These are phyloP conservation scores for Dichotomocladium elegans DNA, from an alignment of 371 early-diverging fungal genomes.

Conservation along the genomic window DNA sequence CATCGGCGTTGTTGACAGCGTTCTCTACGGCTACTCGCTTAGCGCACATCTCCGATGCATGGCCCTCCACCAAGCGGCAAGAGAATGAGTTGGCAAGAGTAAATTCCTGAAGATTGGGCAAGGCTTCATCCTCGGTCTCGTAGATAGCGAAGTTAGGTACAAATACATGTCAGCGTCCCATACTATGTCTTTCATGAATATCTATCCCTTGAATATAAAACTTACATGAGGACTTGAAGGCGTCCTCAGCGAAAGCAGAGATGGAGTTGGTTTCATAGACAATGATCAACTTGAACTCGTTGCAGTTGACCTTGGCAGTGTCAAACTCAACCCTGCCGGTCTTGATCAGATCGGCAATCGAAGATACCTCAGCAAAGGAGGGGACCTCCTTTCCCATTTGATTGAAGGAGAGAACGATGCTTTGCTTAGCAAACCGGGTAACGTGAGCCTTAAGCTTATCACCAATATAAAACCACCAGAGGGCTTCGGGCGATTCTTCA, in stretches of 20 bases:
- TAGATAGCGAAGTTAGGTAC: slow-evolving; percentile 79
- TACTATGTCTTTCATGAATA: background rate
- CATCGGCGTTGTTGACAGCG: slow-evolving; percentile 98
- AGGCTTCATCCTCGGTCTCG: slow-evolving; percentile 86
- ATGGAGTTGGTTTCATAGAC: slow-evolving; percentile 82
- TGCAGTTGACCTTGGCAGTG: slow-evolving; percentile 83
- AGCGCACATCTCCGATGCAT: slow-evolving; percentile 96
- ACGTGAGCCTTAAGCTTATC: slow-evolving; percentile 94
- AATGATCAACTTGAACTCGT: slow-evolving; percentile 91
- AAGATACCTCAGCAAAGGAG: slow-evolving; percentile 84
- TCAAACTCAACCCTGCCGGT: slow-evolving; percentile 65
- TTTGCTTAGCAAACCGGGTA: slow-evolving; percentile 66
- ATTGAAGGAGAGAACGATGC: slow-evolving; percentile 82
- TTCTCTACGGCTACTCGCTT: slow-evolving; percentile 99
- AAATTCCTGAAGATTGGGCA: slow-evolving; percentile 92
- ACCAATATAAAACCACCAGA: slow-evolving; percentile 81
- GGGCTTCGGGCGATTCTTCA: slow-evolving; percentile 47
- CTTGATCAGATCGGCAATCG: slow-evolving; percentile 80
- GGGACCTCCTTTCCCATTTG: slow-evolving; percentile 90
- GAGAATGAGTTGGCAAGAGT: slow-evolving; percentile 88
- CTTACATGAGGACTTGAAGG: slow-evolving; percentile 69
- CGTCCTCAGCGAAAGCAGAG: slow-evolving; percentile 61
- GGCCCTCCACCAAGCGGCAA: slow-evolving; percentile 96
- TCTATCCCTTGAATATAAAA: background rate
- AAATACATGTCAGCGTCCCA: background rate